Evolutionary conservation across 148 eudicot genomes (phyloP).

Genomic region (Rhododendron simsii): DNA sequence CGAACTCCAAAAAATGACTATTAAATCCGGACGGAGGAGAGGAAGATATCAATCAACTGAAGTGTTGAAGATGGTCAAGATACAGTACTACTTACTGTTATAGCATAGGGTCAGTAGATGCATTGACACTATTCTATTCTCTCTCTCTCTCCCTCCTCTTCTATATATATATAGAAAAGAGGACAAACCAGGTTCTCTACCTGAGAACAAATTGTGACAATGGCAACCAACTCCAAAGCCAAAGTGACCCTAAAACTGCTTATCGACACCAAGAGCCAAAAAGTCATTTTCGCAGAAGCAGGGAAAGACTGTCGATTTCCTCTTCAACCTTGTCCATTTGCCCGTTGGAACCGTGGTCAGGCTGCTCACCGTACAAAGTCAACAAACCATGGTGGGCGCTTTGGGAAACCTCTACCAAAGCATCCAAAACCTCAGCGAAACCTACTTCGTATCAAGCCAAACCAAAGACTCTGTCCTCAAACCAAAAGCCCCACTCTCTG

Average conservation of each 20-base stretch:
- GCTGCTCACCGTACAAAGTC: neutral
- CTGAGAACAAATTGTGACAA: neutral
- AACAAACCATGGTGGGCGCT: constrained; percentile 2
- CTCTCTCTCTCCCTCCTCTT: too few species aligned
- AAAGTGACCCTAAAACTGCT: neutral
- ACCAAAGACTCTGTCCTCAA: neutral
- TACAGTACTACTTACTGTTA: too few species aligned
- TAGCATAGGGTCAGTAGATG: too few species aligned
- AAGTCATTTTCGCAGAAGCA: constrained; percentile 7
- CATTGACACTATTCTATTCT: too few species aligned
- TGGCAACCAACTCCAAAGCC: neutral
- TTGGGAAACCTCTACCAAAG: constrained; percentile 14
- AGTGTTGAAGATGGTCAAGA: too few species aligned
- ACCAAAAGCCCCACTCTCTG: neutral
- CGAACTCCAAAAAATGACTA: too few species aligned
- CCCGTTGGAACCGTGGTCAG: constrained; percentile 9
- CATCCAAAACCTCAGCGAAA: constrained; percentile 10
- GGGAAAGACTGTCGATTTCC: neutral
- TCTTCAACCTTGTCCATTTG: neutral
- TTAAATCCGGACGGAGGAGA: too few species aligned
- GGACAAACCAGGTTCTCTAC: too few species aligned
- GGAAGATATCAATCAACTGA: too few species aligned
- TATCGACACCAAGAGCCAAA: neutral
- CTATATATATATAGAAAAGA: too few species aligned
- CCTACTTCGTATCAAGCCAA: neutral